These are phyloP conservation scores for Fusarium drepaniforme DNA, from an alignment of 2,329 filamentous ascomycete species.

Conservation along the genomic window DNA sequence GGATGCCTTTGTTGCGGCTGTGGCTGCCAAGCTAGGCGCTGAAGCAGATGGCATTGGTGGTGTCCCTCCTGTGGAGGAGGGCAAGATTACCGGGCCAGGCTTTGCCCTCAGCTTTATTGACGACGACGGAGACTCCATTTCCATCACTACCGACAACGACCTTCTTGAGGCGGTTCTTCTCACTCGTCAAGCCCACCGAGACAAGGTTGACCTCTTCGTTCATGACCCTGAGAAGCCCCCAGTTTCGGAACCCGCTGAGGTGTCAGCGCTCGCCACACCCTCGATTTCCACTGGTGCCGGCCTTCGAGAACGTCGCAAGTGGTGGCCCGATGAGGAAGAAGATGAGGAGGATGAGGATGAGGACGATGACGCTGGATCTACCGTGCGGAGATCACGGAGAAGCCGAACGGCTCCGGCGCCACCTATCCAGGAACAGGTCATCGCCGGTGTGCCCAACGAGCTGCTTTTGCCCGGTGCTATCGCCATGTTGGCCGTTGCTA, in stretches of 20 bases:
- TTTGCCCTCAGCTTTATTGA: constrained; percentile 97
- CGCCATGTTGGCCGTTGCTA: constrained; percentile 93
- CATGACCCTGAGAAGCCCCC: constrained; percentile 94
- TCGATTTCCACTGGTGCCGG: constrained; percentile 60
- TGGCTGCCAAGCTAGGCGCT: constrained; percentile 85
- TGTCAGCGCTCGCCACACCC: constrained; percentile 58
- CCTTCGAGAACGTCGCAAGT: constrained; percentile 66
- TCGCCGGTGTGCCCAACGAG: constrained; percentile 94
- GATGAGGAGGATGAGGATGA: constrained; percentile 65
- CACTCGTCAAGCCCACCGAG: constrained; percentile 79
- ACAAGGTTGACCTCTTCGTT: constrained; percentile 98
- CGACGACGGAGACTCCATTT: constrained; percentile 96
- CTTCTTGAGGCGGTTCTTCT: constrained; percentile 90
- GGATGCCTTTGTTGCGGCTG: constrained; percentile 79
- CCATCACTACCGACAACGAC: constrained; percentile 95
- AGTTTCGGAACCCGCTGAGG: constrained; percentile 66
- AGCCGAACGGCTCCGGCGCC: constrained; percentile 59
- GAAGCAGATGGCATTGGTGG: constrained; percentile 90
- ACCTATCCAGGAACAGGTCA: constrained; percentile 78
- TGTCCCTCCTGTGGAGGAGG: constrained; percentile 80
- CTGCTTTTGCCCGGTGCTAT: constrained; percentile 93
- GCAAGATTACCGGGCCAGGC: constrained; percentile 79
- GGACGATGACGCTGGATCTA: constrained; percentile 63
- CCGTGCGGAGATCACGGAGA: constrained; percentile 59
- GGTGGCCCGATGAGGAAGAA: constrained; percentile 68